A percentile compares a stretch with the other conserved stretches of the same genome.
These are phyloP conservation scores for Penicillium cosmopolitanum DNA, from an alignment of 495 filamentous ascomycete genomes.

Conservation along the genomic window DNA sequence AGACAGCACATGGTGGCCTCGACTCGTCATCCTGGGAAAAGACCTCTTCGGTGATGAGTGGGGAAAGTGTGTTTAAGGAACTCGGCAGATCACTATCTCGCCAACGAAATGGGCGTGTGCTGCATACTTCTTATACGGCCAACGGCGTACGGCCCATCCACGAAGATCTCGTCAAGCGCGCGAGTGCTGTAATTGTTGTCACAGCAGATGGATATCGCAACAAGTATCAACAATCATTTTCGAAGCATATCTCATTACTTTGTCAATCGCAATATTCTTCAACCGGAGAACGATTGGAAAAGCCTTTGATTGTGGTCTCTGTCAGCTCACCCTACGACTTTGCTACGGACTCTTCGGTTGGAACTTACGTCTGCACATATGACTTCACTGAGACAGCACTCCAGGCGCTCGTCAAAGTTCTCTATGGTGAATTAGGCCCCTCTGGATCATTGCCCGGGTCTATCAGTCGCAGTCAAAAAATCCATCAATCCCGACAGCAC, in stretches of 20 bases:
- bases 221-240: slow-evolving; percentile 86
- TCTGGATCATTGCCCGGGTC: slow-evolving; percentile 78
- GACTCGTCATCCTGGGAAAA: slow-evolving; percentile 60
- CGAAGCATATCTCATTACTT: slow-evolving; percentile 93
- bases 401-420: slow-evolving; percentile 75
- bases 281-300: slow-evolving; percentile 60
- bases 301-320: slow-evolving; percentile 79
- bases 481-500: slow-evolving; percentile 78
- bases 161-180: slow-evolving; percentile 85
- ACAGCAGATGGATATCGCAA: slow-evolving; percentile 91
- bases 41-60: slow-evolving; percentile 73
- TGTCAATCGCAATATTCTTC: slow-evolving; percentile 70
- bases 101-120: slow-evolving; percentile 76
- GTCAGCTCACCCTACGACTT: slow-evolving; percentile 94
- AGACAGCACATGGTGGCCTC: slow-evolving; percentile 55
- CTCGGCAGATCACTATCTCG: slow-evolving; percentile 79
- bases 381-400: slow-evolving; percentile 92
- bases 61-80: slow-evolving; percentile 85
- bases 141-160: slow-evolving; percentile 88
- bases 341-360: slow-evolving; percentile 84
- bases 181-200: slow-evolving; percentile 81
- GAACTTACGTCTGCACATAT: slow-evolving; percentile 90
- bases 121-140: slow-evolving; percentile 90
- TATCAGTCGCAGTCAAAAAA: slow-evolving; percentile 78
- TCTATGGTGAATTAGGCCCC: slow-evolving; percentile 77